Conservation (phyloP, 1,284 basidiomycete species). For the Coniophora puteana region DNA sequence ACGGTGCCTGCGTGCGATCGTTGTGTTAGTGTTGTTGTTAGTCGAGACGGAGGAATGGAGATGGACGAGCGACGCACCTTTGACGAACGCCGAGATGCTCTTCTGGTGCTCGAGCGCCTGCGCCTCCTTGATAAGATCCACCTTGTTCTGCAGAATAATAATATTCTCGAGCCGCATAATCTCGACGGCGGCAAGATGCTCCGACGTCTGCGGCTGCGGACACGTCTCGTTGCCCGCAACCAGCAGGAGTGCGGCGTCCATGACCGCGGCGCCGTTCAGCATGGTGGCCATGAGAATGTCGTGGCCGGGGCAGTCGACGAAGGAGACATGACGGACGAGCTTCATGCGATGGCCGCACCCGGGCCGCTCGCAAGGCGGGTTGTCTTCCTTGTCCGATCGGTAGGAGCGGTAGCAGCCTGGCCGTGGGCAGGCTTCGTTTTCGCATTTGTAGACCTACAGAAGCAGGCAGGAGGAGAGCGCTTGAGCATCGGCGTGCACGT, state of each 20-base stretch:
- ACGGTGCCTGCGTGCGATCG: conserved; percentile 72
- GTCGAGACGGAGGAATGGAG: background rate
- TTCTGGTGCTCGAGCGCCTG: conserved; percentile 93
- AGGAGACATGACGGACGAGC: conserved; percentile 91
- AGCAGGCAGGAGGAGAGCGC: conserved; percentile 6
- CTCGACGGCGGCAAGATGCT: conserved; percentile 97
- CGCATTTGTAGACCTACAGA: conserved; percentile 93
- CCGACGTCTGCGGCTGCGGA: conserved; percentile 97
- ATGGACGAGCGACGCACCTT: conserved; percentile 49
- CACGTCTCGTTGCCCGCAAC: conserved; percentile 98
- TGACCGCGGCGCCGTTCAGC: conserved; percentile 99
- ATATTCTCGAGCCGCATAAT: conserved; percentile 99
- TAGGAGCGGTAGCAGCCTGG: conserved; percentile 95
- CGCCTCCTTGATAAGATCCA: conserved; percentile 90
- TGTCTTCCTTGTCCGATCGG: conserved; percentile 90
- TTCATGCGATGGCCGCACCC: conserved; percentile 91
- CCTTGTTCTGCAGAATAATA: conserved; percentile 98
- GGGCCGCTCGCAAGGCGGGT: conserved; percentile 89
- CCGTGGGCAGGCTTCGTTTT: conserved; percentile 88
- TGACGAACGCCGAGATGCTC: conserved; percentile 90
- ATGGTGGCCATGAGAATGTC: conserved; percentile 99
- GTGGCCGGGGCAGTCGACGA: conserved; percentile 95
- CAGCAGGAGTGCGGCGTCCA: conserved; percentile 96
- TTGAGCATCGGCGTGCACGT: conserved; percentile 15
- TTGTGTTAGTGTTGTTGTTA: background rate